Percentiles rank a stretch among this genome's conserved stretches.
These are phyloP conservation scores for Boletus pseudopeckii DNA, from an alignment of 768 basidiomycete genomes.

Conservation along the genomic window DNA sequence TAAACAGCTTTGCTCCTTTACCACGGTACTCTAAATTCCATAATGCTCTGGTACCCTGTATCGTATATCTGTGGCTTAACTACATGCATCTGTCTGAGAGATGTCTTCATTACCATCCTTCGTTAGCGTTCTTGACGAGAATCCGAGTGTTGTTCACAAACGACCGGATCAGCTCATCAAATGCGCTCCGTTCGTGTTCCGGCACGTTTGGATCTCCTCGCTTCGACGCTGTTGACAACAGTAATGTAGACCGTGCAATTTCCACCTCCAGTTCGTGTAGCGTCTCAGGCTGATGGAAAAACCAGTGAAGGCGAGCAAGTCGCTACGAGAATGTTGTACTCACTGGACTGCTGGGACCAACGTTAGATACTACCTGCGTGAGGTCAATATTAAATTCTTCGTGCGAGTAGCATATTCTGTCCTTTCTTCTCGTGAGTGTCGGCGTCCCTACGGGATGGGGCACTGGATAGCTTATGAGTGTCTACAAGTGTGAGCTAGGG, in stretches of 20 bases:
- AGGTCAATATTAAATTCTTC: constrained; percentile 92
- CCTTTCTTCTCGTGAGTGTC: constrained; percentile 69
- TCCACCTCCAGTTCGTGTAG: constrained; percentile 92
- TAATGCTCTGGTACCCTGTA: constrained; percentile 14
- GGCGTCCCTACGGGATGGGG: constrained; percentile 62
- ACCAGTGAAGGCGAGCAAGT: not conserved
- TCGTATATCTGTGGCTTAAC: not conserved
- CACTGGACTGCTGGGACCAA: constrained; percentile 49
- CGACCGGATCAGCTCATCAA: constrained; percentile 88
- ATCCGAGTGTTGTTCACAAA: constrained; percentile 94
- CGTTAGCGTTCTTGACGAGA: constrained; percentile 71
- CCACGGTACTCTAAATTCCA: constrained; percentile 5
- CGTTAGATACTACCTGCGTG: constrained; percentile 77
- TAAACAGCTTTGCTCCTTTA: constrained; percentile 19
- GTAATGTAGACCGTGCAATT: constrained; percentile 63
- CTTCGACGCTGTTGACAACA: constrained; percentile 69
- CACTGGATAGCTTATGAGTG: constrained; percentile 39
- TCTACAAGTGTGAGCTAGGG: not conserved
- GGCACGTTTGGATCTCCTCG: constrained; percentile 56
- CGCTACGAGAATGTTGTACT: constrained; percentile 21
- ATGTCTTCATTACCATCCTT: constrained; percentile 38
- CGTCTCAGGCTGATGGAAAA: constrained; percentile 45
- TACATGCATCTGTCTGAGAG: not conserved
- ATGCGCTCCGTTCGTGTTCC: constrained; percentile 68
- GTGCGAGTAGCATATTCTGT: constrained; percentile 90